These are phyloP conservation scores for Geum urbanum DNA, from an alignment of 306 rosid genomes.

Conservation along the genomic window DNA sequence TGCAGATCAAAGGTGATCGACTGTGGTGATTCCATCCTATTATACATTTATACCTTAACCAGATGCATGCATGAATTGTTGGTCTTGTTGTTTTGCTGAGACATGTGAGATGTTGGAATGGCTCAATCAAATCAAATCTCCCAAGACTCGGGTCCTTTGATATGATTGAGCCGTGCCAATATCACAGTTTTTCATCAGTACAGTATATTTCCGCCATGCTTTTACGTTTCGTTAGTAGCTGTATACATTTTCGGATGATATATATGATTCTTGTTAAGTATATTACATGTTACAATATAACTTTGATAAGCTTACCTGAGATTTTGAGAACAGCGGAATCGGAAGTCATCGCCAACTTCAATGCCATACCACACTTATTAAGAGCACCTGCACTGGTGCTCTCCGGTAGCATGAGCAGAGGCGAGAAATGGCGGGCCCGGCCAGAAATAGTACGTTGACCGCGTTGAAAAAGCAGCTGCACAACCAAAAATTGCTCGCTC, in stretches of 20 bases:
- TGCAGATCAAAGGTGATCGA: constrained; percentile 12
- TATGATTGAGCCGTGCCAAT: constrained; percentile 97
- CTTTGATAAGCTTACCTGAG: too few species aligned
- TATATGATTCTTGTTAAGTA: not conserved
- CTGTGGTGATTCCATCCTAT: not conserved
- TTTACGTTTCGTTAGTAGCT: not conserved
- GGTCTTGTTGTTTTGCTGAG: constrained; percentile 9
- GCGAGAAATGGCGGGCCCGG: too few species aligned
- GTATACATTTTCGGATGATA: not conserved
- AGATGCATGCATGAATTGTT: not conserved
- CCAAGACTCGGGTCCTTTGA: constrained; percentile 46
- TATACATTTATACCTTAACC: not conserved
- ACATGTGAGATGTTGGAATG: constrained; percentile 57
- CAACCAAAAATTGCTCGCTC: too few species aligned
- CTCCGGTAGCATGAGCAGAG: too few species aligned
- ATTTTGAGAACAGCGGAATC: too few species aligned
- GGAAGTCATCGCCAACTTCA: too few species aligned
- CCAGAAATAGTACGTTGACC: too few species aligned
- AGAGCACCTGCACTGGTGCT: too few species aligned
- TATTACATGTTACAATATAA: not conserved
- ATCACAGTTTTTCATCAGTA: constrained; percentile 31
- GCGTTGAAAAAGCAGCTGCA: too few species aligned
- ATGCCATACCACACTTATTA: too few species aligned
- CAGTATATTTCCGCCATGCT: not conserved
- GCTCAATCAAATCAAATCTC: constrained; percentile 81